A percentile compares a stretch with the other conserved stretches of the same genome.
phyloP scores from a whole-genome alignment of 2,329 filamentous ascomycete genomes.

The Aspergillus melleus region DNA sequence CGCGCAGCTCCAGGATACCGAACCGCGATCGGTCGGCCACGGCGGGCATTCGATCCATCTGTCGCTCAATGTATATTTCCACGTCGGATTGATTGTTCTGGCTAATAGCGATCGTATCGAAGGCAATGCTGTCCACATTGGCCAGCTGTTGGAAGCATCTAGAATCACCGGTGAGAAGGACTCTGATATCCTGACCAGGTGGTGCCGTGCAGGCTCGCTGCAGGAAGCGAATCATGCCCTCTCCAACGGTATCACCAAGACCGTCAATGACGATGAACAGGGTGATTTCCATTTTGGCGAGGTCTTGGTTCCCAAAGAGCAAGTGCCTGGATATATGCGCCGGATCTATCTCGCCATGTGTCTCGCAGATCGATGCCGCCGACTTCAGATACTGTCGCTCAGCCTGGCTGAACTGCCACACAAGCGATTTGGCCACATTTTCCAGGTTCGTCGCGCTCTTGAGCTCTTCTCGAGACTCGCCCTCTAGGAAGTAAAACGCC shows the following conservation, averaged over 20 bases:
- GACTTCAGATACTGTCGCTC: slow-evolving; percentile 20
- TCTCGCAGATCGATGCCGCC: slow-evolving; percentile 15
- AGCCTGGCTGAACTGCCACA: slow-evolving; percentile 20
- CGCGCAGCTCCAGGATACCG: slow-evolving; percentile 19
- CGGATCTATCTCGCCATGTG: slow-evolving; percentile 13
- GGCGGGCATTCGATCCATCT: slow-evolving; percentile 26
- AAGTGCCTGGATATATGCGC: slow-evolving; percentile 11
- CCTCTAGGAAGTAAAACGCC: slow-evolving; percentile 20
- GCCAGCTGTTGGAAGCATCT: slow-evolving; percentile 20
- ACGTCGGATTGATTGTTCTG: slow-evolving; percentile 21
- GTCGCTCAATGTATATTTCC: slow-evolving; percentile 22
- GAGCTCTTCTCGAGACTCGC: slow-evolving; percentile 17
- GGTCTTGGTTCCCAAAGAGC: slow-evolving; percentile 13
- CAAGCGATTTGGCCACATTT: slow-evolving; percentile 16
- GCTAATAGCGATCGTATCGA: slow-evolving; percentile 20
- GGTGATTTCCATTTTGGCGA: slow-evolving; percentile 18
- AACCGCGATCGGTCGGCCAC: slow-evolving; percentile 20
- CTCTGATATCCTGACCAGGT: slow-evolving; percentile 9
- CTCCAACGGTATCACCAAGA: slow-evolving; percentile 45
- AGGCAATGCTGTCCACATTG: neutral
- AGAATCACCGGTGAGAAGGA: slow-evolving; percentile 23
- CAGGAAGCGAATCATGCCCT: slow-evolving; percentile 22
- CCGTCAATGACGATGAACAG: slow-evolving; percentile 50
- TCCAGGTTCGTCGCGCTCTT: slow-evolving; percentile 12
- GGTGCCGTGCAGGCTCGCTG: slow-evolving; percentile 5